Evolutionary conservation across 768 basidiomycete species (phyloP).

Genomic region (Xerocomellus chrysenteron): DNA sequence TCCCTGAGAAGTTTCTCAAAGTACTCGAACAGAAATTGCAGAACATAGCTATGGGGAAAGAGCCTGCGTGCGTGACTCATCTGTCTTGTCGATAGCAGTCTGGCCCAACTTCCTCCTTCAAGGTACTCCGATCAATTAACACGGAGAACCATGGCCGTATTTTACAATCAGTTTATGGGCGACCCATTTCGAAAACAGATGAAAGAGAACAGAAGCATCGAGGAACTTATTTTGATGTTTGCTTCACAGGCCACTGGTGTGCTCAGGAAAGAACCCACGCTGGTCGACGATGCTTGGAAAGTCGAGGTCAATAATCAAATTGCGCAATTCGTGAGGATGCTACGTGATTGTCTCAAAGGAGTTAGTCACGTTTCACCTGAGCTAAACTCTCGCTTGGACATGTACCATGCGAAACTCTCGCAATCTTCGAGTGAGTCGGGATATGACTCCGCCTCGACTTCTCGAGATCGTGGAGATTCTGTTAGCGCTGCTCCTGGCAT

Average conservation of each 20-base stretch:
- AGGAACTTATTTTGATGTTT: constrained; percentile 95
- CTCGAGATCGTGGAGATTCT: constrained; percentile 55
- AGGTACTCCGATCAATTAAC: constrained; percentile 91
- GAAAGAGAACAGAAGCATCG: constrained; percentile 96
- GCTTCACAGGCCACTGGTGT: constrained; percentile 87
- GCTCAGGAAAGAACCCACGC: constrained; percentile 84
- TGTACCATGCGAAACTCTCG: constrained; percentile 78
- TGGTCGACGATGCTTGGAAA: constrained; percentile 90
- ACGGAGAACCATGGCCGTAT: constrained; percentile 86
- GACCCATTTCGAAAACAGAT: constrained; percentile 85
- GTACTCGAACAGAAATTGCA: constrained; percentile 87
- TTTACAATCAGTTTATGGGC: constrained; percentile 87
- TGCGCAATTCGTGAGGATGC: constrained; percentile 79
- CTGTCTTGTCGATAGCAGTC: not conserved
- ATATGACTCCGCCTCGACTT: constrained; percentile 61
- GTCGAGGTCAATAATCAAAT: constrained; percentile 90
- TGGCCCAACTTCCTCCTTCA: constrained; percentile 1
- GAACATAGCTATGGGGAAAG: constrained; percentile 91
- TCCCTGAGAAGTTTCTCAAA: constrained; percentile 92
- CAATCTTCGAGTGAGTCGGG: constrained; percentile 63
- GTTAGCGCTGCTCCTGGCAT: constrained; percentile 36
- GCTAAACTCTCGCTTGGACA: constrained; percentile 75
- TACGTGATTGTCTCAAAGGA: constrained; percentile 73
- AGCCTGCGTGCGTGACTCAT: constrained; percentile 65
- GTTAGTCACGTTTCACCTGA: constrained; percentile 83